Conservation (phyloP, 495 filamentous ascomycete genomes). For the Daldinia decipiens region DNA sequence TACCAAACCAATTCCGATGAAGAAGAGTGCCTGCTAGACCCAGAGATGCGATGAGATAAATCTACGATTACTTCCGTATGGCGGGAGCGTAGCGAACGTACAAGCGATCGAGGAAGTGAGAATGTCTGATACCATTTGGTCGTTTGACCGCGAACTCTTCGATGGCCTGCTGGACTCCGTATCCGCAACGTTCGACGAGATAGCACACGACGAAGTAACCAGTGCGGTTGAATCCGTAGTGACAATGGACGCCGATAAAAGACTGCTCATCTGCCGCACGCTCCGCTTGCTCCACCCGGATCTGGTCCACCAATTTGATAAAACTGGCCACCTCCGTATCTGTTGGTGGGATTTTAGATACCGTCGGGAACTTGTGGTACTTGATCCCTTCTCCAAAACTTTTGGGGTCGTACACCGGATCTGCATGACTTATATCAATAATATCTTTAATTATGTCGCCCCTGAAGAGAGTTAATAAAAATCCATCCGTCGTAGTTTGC, state of each 20-base stretch:
- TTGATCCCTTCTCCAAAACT: constrained; percentile 78
- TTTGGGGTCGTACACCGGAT: constrained; percentile 84
- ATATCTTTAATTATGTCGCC: constrained; percentile 72
- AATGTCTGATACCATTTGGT: constrained; percentile 87
- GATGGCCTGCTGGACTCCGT: constrained; percentile 78
- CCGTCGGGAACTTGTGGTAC: constrained; percentile 89
- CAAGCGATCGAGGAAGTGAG: constrained; percentile 86
- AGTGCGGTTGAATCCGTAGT: constrained; percentile 93
- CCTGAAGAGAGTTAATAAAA: constrained; percentile 41
- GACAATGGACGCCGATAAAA: constrained; percentile 87
- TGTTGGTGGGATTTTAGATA: constrained; percentile 89
- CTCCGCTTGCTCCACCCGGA: constrained; percentile 62
- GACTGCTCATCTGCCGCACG: constrained; percentile 55
- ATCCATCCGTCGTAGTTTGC: too few relatives aligned
- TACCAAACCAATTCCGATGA: neutral
- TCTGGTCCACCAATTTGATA: constrained; percentile 77
- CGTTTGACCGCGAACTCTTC: constrained; percentile 78
- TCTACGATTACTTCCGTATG: neutral
- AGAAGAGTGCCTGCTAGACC: neutral
- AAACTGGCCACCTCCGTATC: constrained; percentile 80
- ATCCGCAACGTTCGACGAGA: constrained; percentile 82
- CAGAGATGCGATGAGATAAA: neutral
- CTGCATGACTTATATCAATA: constrained; percentile 88
- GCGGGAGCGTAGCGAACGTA: constrained; percentile 74
- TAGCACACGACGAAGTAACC: constrained; percentile 94